Conservation (phyloP, 2,329 filamentous ascomycete species). For the Parastagonospora nodorum region DNA sequence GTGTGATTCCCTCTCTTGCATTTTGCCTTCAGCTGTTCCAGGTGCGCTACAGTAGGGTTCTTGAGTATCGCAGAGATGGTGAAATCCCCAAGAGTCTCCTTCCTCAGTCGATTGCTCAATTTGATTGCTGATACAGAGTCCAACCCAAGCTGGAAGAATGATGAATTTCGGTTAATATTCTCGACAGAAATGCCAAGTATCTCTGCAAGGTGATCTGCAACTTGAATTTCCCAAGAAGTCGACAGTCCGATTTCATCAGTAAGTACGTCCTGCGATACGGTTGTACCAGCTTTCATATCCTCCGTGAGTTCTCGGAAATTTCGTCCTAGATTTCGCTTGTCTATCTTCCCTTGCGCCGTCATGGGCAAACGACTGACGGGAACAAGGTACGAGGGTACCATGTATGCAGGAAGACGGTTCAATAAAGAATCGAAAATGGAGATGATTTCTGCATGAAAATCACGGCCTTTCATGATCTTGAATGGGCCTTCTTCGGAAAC, state of each 20-base stretch:
- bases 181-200: constrained; percentile 53
- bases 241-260: constrained; percentile 36
- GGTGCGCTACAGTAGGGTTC: constrained; percentile 66
- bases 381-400: constrained; percentile 77
- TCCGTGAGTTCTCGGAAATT: constrained; percentile 55
- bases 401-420: constrained; percentile 70
- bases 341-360: constrained; percentile 76
- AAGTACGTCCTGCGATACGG: constrained; percentile 35
- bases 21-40: constrained; percentile 49
- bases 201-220: constrained; percentile 62
- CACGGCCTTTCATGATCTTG: constrained; percentile 46
- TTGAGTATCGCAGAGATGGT: constrained; percentile 73
- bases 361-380: constrained; percentile 72
- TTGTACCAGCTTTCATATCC: constrained; percentile 52
- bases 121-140: constrained; percentile 84
- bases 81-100: constrained; percentile 54
- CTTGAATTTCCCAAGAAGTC: constrained; percentile 56
- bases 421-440: constrained; percentile 61
- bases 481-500: constrained; percentile 34
- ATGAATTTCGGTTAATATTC: constrained; percentile 66
- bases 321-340: constrained; percentile 60
- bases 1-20: not conserved
- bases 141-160: constrained; percentile 77
- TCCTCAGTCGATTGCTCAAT: constrained; percentile 64
- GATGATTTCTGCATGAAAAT: constrained; percentile 26